These are phyloP conservation scores for Thielaviopsis musarum DNA, from an alignment of 2,329 filamentous ascomycete genomes.

Conservation along the genomic window DNA sequence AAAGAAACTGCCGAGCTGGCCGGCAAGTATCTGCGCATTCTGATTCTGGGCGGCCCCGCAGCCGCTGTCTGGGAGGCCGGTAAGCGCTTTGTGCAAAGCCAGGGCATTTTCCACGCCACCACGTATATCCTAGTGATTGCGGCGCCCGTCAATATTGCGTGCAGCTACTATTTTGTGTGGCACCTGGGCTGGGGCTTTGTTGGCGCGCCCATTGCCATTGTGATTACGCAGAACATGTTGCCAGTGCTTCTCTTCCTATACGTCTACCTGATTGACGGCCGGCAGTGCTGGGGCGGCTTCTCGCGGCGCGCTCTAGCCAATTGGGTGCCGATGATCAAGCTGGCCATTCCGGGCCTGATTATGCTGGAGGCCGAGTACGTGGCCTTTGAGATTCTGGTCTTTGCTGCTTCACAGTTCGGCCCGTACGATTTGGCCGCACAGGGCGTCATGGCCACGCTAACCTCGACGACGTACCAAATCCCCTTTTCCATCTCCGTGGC, in stretches of 20 bases:
- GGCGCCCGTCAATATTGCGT: conserved; percentile 57
- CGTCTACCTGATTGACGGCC: conserved; percentile 55
- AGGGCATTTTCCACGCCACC: conserved; percentile 63
- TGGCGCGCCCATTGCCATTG: conserved; percentile 67
- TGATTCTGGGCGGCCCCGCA: conserved; percentile 58
- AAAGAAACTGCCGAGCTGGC: conserved; percentile 50
- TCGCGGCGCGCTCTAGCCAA: conserved; percentile 52
- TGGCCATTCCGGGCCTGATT: conserved; percentile 74
- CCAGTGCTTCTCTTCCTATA: conserved; percentile 65
- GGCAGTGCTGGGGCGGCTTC: conserved; percentile 73
- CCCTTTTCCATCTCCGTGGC: conserved; percentile 86
- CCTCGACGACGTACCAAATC: conserved; percentile 71
- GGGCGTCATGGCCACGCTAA: conserved; percentile 64
- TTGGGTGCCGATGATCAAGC: conserved; percentile 63
- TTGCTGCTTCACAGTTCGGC: conserved; percentile 66
- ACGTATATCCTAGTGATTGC: conserved; percentile 62
- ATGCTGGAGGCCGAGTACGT: conserved; percentile 93
- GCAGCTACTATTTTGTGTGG: conserved; percentile 72
- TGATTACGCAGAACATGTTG: conserved; percentile 60
- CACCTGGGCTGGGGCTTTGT: conserved; percentile 51
- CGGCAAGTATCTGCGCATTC: conserved; percentile 53
- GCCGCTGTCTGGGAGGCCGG: conserved; percentile 62
- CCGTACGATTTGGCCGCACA: conserved; percentile 73
- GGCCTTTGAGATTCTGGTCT: conserved; percentile 78
- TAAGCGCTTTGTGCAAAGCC: conserved; percentile 69